Base-by-base conservation (phyloP, 192 early-diverging fungal species). In the Blastocladiella britannica region DNA sequence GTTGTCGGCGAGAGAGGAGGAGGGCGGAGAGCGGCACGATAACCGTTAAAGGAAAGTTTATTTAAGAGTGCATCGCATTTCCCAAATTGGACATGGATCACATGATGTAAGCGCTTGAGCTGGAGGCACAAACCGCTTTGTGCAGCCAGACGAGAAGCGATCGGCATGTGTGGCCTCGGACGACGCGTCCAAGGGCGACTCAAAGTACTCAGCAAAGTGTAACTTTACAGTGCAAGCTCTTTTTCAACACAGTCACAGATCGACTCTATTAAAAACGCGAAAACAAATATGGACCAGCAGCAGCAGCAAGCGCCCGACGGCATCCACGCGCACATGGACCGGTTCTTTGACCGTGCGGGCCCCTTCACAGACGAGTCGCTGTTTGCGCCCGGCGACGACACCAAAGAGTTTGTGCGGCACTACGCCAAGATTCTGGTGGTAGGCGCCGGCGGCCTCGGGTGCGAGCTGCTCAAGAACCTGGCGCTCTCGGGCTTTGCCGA, bases 371-470 rank as follows among this genome's bases (percentile, higher is more conserved):
- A 47, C 37, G 37, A 47, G 37, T 47, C 37, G 15, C 12, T 47
- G 37, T 47, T 47, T 4, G 37, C 12, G 37, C 37, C 37, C 12
- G 37, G 37, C 37, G 37, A 47, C 15, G 37, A 1, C 4, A 47
- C n/a, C 37, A 47, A 47, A 20, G 37, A 47, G 15, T 47, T 47
- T 47, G 12, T 55, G 24, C 62, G 80, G 3, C 61, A 73, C 55
- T 60, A 66, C 22, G 76, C 78, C 62, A 84, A 78, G 63, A 69
- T 86, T 23, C 71, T 88, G 20, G 86, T 88, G 51, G 84, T 88
- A 67, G 86, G 86, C 23, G 86, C 86, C 3, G 86, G 86, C 51
- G 86, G 86, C 7, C 71, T 88, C 25, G 86, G 86, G 8, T 88
- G 86, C 60, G 86, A 88, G 61, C 79, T 88, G 28, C 77, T 88